Base-by-base conservation (phyloP, 257 asterid species). In the Catharanthus roseus region DNA sequence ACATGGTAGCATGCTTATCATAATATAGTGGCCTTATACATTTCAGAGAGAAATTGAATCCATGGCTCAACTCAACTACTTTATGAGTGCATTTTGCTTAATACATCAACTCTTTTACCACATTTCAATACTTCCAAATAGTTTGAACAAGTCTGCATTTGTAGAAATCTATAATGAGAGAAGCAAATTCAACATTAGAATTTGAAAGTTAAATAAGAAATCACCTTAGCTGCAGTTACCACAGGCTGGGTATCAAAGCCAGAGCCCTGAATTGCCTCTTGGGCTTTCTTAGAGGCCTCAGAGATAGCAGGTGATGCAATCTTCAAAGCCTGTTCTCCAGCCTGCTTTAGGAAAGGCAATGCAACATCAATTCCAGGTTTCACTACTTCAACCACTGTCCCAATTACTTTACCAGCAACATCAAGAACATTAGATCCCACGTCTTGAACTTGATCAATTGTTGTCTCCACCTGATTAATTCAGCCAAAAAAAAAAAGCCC, bases 241-340 rank as follows among this genome's bases (percentile, higher is more conserved):
- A 89, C 88, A 0, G 96, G 97, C 78, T 86, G 68, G 26, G 96
- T 84, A 70, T 91, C 96, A n/a, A 91, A 58, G 65, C 99, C 99
- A 11, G 96, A 77, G 76, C 90, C 82, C 84, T 93, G 85, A 39
- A 93, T 83, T 41, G 93, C 95, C 78, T 93, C 99, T 86, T 88
- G 96, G 33, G 99, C 97, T 78, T 88, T 88, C 81, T 86, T 91
- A 26, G 99, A 79, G 71, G 90, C 93, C 83, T 88, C 96, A 1
- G 99, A 89, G 63, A 89, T 81, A 28, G 84, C 77, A 60, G 99
- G 99, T 45, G 96, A 87, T 82, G 96, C 96, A 73, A 84, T 67
- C 86, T 84, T 91, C 84, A 83, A 67, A 70, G 90, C 87, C 75
- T 86, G 80, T 55, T 91, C 96, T 63, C 90, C 95, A 60, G 90